phyloP scores from a whole-genome alignment of 225 moss, liverwort and hornwort species.

The Marchantia paleacea region DNA sequence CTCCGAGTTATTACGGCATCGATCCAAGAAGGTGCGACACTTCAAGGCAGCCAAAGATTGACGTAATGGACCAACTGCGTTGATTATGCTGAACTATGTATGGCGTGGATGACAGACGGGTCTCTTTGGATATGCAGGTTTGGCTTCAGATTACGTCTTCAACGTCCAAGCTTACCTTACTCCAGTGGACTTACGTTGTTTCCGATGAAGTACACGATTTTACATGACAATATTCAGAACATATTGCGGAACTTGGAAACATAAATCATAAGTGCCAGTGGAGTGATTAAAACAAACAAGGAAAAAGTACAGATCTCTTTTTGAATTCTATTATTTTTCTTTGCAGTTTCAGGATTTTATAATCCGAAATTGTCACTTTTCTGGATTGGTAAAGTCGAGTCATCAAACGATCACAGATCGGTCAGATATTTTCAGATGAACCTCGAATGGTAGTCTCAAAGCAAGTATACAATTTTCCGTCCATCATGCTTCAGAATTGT shows the following conservation, averaged over 20 bases:
- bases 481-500: no score
- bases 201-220: not conserved
- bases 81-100: not conserved
- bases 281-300: not conserved
- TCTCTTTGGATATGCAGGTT: not conserved
- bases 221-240: not conserved
- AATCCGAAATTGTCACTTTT: no score
- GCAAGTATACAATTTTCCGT: no score
- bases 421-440: no score
- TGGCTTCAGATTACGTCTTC: not conserved
- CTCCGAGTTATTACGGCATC: not conserved
- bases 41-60: not conserved
- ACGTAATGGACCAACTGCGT: not conserved
- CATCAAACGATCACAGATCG: no score
- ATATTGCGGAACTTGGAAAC: not conserved
- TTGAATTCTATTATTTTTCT: not conserved
- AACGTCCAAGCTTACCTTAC: not conserved
- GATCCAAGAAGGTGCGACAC: not conserved
- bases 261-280: not conserved
- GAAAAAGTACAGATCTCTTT: not conserved
- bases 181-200: not conserved
- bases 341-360: no score
- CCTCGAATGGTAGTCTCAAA: no score
- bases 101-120: not conserved
- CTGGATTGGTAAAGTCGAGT: no score